Conservation (phyloP, 495 filamentous ascomycete species). For the Tuber calosporum region DNA sequence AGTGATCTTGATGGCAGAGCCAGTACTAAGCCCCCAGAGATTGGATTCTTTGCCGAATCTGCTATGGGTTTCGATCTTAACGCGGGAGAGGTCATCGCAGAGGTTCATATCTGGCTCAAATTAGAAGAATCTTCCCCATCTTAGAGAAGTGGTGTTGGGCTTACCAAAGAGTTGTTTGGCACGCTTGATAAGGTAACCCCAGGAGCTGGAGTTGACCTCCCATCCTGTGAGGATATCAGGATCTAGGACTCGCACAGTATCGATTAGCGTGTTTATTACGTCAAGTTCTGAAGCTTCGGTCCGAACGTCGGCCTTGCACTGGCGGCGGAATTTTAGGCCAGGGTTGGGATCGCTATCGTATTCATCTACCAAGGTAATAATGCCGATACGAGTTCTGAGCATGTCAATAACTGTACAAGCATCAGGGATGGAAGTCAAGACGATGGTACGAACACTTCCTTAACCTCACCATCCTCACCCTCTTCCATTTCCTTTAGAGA, state of each 20-base stretch:
- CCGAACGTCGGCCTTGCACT: slow-evolving; percentile 55
- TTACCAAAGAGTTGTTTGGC: slow-evolving; percentile 68
- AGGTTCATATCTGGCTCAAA: slow-evolving; percentile 58
- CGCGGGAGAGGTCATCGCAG: slow-evolving; percentile 80
- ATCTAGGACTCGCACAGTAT: slow-evolving; percentile 75
- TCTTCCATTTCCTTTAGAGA: slow-evolving; percentile 67
- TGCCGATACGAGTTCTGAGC: slow-evolving; percentile 51
- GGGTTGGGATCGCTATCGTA: slow-evolving; percentile 48
- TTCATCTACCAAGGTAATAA: slow-evolving; percentile 55
- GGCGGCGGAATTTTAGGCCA: slow-evolving; percentile 46
- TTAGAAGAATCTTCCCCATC: slow-evolving; percentile 18
- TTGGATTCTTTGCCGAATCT: slow-evolving; percentile 79
- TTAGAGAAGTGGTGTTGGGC: neutral
- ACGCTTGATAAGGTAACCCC: slow-evolving; percentile 92
- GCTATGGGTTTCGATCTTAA: slow-evolving; percentile 60
- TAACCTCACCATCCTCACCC: slow-evolving; percentile 48
- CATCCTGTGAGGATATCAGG: slow-evolving; percentile 94
- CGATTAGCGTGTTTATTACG: slow-evolving; percentile 70
- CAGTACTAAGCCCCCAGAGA: slow-evolving; percentile 86
- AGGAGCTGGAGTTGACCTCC: slow-evolving; percentile 86
- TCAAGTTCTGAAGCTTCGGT: slow-evolving; percentile 75
- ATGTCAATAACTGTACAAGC: slow-evolving; percentile 37
- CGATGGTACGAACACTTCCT: slow-evolving; percentile 43
- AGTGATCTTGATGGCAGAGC: slow-evolving; percentile 76
- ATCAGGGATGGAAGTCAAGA: neutral